These are phyloP conservation scores for Wilhelminamyces savonicus DNA, from an alignment of 805 yeast genomes.

Conservation along the genomic window DNA sequence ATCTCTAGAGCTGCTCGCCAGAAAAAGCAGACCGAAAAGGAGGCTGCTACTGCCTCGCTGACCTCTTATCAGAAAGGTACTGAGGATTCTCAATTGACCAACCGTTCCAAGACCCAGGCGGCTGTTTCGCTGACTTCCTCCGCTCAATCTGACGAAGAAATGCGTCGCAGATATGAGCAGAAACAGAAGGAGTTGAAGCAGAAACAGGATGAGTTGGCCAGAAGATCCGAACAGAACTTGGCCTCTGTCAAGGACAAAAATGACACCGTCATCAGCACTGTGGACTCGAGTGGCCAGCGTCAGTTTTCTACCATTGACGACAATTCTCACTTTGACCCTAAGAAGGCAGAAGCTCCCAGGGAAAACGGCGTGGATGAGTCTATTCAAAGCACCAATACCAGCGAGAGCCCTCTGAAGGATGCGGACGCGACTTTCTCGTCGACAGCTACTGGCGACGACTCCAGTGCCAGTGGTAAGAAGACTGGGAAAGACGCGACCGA, in stretches of 20 bases:
- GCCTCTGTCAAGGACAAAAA: constrained; percentile 10
- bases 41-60: constrained; percentile 1
- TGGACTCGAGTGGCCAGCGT: constrained; percentile 6
- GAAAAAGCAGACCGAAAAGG: not conserved
- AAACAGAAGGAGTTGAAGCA: constrained; percentile 9
- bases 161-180: too few relatives aligned
- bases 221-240: too few relatives aligned
- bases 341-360: not conserved
- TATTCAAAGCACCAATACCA: not conserved
- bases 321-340: constrained; percentile 22
- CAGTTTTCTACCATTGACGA: constrained; percentile 31
- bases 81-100: too few relatives aligned
- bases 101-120: too few relatives aligned
- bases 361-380: too few relatives aligned
- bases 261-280: constrained; percentile 11
- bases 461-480: not conserved
- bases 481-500: constrained; percentile 1
- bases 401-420: not conserved
- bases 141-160: too few relatives aligned
- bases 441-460: not conserved
- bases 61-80: not conserved
- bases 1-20: too few relatives aligned
- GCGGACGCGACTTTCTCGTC: not conserved
- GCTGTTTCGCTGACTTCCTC: too few relatives aligned
- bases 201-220: constrained; percentile 20